A percentile compares a stretch with the other conserved stretches of the same genome.
Evolutionary conservation across 352 stramenopile genomes (phyloP).

Genomic region (Pythium brassicae): DNA sequence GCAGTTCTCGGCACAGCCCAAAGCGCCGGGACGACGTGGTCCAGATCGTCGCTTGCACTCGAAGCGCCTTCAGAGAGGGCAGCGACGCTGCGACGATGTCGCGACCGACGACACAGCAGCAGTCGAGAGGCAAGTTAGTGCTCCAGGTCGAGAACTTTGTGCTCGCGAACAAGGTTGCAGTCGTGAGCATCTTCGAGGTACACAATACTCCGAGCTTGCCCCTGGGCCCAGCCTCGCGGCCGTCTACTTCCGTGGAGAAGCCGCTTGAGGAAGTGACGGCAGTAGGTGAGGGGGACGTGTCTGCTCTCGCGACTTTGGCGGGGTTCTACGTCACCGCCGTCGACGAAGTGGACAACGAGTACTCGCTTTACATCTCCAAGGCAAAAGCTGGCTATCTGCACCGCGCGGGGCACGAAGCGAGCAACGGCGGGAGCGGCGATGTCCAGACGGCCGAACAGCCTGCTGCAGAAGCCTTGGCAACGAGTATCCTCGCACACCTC

Average conservation of each 20-base stretch:
- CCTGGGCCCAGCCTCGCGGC: conserved; percentile 1
- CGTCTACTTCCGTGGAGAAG: not conserved
- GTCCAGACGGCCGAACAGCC: not conserved
- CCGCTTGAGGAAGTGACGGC: not conserved
- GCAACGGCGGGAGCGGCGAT: not conserved
- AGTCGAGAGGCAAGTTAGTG: conserved; percentile 21
- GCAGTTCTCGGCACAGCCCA: no score
- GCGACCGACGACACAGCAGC: conserved; percentile 2
- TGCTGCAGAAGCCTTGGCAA: conserved; percentile 31
- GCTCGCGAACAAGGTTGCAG: conserved; percentile 28
- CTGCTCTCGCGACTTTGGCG: not conserved
- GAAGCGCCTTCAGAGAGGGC: not conserved
- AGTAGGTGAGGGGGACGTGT: not conserved
- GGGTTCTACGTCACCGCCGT: conserved; percentile 50
- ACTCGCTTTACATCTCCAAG: conserved; percentile 43
- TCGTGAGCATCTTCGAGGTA: conserved; percentile 34
- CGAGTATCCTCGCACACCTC: conserved; percentile 44
- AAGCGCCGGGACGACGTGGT: no score
- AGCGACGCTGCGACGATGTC: not conserved
- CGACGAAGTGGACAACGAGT: conserved; percentile 70
- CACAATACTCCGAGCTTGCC: conserved; percentile 11
- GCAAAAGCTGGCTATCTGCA: conserved; percentile 47
- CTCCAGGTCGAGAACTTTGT: conserved; percentile 28
- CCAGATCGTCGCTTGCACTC: conserved; percentile 5
- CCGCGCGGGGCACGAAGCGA: conserved; percentile 16